Evolutionary conservation across 768 basidiomycete genomes (phyloP).

Genomic region (Mycena capillaripes): DNA sequence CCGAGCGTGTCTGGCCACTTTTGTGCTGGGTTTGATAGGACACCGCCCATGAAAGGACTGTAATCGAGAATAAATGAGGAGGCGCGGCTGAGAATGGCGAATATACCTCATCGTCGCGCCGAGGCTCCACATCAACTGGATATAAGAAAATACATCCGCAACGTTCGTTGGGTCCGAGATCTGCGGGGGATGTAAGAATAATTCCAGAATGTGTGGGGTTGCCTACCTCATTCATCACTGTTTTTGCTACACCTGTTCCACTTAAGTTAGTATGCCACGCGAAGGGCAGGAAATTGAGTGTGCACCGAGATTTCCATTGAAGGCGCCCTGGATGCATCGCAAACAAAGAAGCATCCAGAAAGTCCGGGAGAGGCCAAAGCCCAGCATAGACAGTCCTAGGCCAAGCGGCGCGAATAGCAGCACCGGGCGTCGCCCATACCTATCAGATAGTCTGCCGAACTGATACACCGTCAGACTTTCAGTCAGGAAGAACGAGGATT

Average conservation of each 20-base stretch:
- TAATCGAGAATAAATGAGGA: neutral
- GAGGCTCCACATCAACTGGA: slow-evolving; percentile 22
- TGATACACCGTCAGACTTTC: slow-evolving; percentile 40
- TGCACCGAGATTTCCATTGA: slow-evolving; percentile 33
- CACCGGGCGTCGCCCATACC: slow-evolving; percentile 42
- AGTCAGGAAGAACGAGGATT: slow-evolving; percentile 43
- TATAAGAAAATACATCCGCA: slow-evolving; percentile 21
- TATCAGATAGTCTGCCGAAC: slow-evolving; percentile 44
- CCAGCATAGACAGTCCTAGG: slow-evolving; percentile 36
- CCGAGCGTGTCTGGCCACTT: slow-evolving; percentile 33
- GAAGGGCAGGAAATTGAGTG: neutral
- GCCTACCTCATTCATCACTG: slow-evolving; percentile 22
- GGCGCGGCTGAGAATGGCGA: neutral
- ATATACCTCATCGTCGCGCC: slow-evolving; percentile 19
- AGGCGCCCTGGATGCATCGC: slow-evolving; percentile 28
- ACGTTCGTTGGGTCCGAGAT: slow-evolving; percentile 26
- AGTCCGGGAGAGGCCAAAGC: slow-evolving; percentile 41
- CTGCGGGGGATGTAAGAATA: neutral
- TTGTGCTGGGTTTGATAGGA: slow-evolving; percentile 16
- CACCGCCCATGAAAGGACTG: slow-evolving; percentile 32
- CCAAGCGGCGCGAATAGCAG: slow-evolving; percentile 41
- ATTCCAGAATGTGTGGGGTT: neutral
- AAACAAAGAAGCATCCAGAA: slow-evolving; percentile 35
- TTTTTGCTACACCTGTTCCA: slow-evolving; percentile 14
- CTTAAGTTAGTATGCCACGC: too few relatives aligned